A percentile compares a stretch with the other conserved stretches of the same genome.
These are phyloP conservation scores for Rhizomucor miehei DNA, from an alignment of 371 early-diverging fungal genomes.

Conservation along the genomic window DNA sequence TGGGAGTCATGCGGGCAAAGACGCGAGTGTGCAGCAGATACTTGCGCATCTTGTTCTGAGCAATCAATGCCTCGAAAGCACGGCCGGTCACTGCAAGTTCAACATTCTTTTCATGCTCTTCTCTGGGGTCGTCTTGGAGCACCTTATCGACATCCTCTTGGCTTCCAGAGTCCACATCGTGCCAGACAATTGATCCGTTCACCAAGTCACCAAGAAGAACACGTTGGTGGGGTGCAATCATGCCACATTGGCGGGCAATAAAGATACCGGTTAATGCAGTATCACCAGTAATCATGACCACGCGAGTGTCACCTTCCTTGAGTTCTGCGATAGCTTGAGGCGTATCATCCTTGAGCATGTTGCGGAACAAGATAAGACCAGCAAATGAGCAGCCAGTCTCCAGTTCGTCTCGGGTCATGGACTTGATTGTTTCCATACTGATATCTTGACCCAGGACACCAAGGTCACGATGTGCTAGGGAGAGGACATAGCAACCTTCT, in stretches of 20 bases:
- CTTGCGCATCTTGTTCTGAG: constrained; percentile 36
- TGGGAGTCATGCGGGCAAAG: constrained; percentile 81
- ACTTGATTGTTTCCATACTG: constrained; percentile 35
- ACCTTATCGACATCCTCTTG: constrained; percentile 31
- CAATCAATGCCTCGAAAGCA: constrained; percentile 55
- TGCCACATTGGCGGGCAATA: constrained; percentile 77
- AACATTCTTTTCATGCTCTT: constrained; percentile 29
- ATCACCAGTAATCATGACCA: constrained; percentile 94
- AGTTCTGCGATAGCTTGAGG: constrained; percentile 71
- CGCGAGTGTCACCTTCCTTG: constrained; percentile 69
- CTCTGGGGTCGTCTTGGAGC: constrained; percentile 25
- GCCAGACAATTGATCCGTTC: constrained; percentile 44
- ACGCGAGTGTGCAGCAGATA: constrained; percentile 56
- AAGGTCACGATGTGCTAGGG: constrained; percentile 61
- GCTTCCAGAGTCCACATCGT: constrained; percentile 47
- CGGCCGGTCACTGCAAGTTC: constrained; percentile 75
- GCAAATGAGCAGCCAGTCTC: constrained; percentile 64
- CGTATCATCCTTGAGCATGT: constrained; percentile 86
- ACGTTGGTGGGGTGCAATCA: constrained; percentile 54
- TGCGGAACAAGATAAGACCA: constrained; percentile 86
- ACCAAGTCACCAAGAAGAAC: constrained; percentile 50
- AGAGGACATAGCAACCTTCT: constrained; percentile 82
- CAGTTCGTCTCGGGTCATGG: constrained; percentile 59
- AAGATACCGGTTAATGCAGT: constrained; percentile 84
- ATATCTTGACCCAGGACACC: constrained; percentile 42